Evolutionary conservation across 2,329 filamentous ascomycete species (phyloP).

Genomic region (Phoma herbarum): DNA sequence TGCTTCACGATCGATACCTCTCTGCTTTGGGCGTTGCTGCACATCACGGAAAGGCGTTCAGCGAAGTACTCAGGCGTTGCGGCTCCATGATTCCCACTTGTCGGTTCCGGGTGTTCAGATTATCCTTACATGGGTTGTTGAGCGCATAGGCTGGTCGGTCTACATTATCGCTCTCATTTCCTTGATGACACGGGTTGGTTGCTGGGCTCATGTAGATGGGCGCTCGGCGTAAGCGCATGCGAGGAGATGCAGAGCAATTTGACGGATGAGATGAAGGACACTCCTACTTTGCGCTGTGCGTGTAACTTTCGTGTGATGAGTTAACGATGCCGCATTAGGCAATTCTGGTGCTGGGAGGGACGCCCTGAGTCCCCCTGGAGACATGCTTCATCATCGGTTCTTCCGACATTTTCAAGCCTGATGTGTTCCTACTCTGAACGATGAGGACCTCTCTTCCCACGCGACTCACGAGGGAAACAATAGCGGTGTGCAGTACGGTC

Average conservation of each 20-base stretch:
- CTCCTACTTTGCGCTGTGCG: background rate
- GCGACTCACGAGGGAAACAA: background rate
- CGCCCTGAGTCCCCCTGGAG: constrained; percentile 5
- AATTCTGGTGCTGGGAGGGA: background rate
- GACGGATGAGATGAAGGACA: constrained; percentile 6
- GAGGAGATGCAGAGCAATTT: constrained; percentile 11
- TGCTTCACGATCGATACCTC: constrained; percentile 24
- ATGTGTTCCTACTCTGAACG: background rate
- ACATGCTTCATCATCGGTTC: background rate
- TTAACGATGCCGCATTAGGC: constrained; percentile 1
- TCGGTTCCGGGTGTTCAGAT: constrained; percentile 11
- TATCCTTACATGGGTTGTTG: constrained; percentile 17
- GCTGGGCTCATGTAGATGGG: constrained; percentile 8
- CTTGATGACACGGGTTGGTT: constrained; percentile 11
- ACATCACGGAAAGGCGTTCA: constrained; percentile 18
- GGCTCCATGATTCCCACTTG: constrained; percentile 23
- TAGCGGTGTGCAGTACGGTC: background rate
- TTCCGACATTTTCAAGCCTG: background rate
- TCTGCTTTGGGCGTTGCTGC: constrained; percentile 23
- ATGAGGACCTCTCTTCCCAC: background rate
- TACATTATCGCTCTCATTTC: constrained; percentile 3
- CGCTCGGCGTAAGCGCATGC: constrained; percentile 17
- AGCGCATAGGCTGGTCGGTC: constrained; percentile 16
- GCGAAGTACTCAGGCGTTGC: constrained; percentile 15
- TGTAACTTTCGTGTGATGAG: constrained; percentile 3